phyloP scores from a whole-genome alignment of 805 yeast genomes.

The Metschnikowia gruessii region DNA sequence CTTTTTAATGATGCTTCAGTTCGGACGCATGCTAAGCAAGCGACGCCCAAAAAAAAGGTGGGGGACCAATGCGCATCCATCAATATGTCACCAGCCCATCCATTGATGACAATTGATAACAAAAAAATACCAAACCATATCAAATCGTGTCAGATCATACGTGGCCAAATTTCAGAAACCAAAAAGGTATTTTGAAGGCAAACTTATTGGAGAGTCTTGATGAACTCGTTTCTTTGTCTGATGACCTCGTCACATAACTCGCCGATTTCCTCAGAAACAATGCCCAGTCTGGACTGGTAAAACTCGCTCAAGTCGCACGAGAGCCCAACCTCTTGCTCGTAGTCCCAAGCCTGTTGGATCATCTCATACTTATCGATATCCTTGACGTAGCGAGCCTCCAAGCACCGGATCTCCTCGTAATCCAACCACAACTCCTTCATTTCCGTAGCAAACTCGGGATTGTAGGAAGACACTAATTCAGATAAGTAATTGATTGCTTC shows the following conservation, averaged over 20 bases:
- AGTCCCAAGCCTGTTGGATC: conserved; percentile 78
- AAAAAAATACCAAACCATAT: too few relatives aligned
- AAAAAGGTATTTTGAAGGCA: background rate
- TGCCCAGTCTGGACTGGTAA: conserved; percentile 54
- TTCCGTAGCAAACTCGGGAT: conserved; percentile 58
- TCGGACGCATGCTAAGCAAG: too few relatives aligned
- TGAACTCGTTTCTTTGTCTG: conserved; percentile 18
- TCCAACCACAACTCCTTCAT: conserved; percentile 77
- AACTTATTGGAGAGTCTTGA: conserved; percentile 6
- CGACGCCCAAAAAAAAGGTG: too few relatives aligned
- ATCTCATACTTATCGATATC: conserved; percentile 92
- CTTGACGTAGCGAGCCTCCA: conserved; percentile 87
- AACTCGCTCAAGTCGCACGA: conserved; percentile 65
- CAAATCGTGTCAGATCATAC: too few relatives aligned
- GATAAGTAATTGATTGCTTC: conserved; percentile 67
- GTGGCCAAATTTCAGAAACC: too few relatives aligned
- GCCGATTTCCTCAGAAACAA: conserved; percentile 70
- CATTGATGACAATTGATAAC: too few relatives aligned
- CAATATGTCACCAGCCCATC: too few relatives aligned
- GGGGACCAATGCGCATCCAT: too few relatives aligned
- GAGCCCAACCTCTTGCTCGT: conserved; percentile 64
- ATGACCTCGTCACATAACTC: conserved; percentile 56
- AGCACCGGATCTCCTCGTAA: conserved; percentile 77
- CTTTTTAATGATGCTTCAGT: too few relatives aligned
- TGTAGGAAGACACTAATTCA: conserved; percentile 61